These are phyloP conservation scores for Volvariella volvacea DNA, from an alignment of 1,284 basidiomycete species.

Conservation along the genomic window DNA sequence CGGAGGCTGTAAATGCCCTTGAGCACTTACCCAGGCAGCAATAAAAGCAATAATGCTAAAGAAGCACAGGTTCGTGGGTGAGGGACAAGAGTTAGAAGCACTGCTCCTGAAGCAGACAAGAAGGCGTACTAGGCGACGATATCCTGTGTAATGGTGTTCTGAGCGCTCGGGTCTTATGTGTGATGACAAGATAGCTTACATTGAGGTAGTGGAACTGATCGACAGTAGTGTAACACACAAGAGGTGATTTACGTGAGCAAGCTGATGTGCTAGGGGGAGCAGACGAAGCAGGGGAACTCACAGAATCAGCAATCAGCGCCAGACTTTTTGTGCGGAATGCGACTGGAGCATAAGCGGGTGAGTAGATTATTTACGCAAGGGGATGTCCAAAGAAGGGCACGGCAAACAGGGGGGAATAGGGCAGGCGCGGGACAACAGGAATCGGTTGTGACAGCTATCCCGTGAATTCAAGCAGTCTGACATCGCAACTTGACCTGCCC, in stretches of 20 bases:
- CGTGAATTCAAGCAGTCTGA: too few relatives aligned
- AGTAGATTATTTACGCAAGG: too few relatives aligned
- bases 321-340: conserved; percentile 42
- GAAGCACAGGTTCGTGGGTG: background rate
- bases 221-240: too few relatives aligned
- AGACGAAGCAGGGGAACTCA: conserved; percentile 16
- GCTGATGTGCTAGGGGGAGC: conserved; percentile 4
- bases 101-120: conserved; percentile 6
- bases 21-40: conserved; percentile 27
- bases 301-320: conserved; percentile 43
- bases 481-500: too few relatives aligned
- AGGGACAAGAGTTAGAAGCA: conserved; percentile 7
- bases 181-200: conserved; percentile 20
- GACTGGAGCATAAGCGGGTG: conserved; percentile 20
- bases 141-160: conserved; percentile 19
- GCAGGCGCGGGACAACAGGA: too few relatives aligned
- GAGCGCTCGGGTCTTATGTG: background rate
- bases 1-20: background rate
- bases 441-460: too few relatives aligned
- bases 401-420: too few relatives aligned
- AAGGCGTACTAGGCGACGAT: conserved; percentile 31
- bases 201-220: conserved; percentile 43
- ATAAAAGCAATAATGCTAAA: conserved; percentile 29
- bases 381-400: too few relatives aligned
- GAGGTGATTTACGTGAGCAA: conserved; percentile 9